Conservation (phyloP, 1,284 basidiomycete species). For the Neolentinus lepideus region DNA sequence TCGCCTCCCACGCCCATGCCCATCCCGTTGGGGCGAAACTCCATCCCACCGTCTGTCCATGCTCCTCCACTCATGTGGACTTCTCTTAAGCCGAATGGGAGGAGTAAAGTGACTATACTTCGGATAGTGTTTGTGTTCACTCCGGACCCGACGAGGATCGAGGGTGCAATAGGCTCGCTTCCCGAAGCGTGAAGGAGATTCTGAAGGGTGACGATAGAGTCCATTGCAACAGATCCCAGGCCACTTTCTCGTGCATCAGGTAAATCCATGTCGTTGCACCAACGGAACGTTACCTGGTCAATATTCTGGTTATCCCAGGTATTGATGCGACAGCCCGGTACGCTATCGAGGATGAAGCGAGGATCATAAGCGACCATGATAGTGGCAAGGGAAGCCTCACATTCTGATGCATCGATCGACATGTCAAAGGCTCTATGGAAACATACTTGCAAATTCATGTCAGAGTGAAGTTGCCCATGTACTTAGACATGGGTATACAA, state of each 20-base stretch:
- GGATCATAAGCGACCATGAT: background rate
- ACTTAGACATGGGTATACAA: conserved; percentile 6
- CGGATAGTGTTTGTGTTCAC: conserved; percentile 50
- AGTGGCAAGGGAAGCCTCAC: conserved; percentile 21
- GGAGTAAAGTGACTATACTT: conserved; percentile 37
- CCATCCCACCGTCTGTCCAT: conserved; percentile 50
- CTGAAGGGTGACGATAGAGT: background rate
- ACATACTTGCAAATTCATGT: conserved; percentile 43
- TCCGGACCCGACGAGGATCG: conserved; percentile 68
- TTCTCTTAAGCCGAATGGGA: conserved; percentile 51
- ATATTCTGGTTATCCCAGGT: conserved; percentile 59
- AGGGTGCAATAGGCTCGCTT: conserved; percentile 10
- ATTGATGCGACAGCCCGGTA: conserved; percentile 46
- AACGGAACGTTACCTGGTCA: conserved; percentile 54
- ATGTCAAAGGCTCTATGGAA: conserved; percentile 84
- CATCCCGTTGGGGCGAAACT: conserved; percentile 47
- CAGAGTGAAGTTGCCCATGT: background rate
- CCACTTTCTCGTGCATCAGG: background rate
- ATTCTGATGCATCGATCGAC: conserved; percentile 46
- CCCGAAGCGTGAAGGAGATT: background rate
- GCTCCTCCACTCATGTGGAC: conserved; percentile 66
- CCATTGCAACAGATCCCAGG: background rate
- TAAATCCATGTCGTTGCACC: background rate
- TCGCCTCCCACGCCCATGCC: conserved; percentile 55
- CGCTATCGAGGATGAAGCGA: conserved; percentile 30